Evolutionary conservation across 148 eudicot species (phyloP).

Genomic region (Tetragonia tetragonoides): DNA sequence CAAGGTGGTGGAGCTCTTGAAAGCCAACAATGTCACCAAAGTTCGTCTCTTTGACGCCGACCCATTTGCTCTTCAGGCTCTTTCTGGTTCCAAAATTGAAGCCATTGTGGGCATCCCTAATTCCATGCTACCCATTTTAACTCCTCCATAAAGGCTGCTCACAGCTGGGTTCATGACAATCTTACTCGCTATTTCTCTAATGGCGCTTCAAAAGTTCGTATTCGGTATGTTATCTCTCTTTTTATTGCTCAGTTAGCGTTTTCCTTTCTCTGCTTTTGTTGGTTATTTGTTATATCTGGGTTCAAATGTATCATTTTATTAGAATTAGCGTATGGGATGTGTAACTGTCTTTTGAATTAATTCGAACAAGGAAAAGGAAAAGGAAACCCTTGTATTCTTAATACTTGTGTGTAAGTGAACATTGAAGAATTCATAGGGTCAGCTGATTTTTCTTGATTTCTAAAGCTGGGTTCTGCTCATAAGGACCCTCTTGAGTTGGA

Average conservation of each 20-base stretch:
- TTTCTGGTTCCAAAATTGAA: constrained; percentile 52
- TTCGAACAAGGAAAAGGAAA: not conserved
- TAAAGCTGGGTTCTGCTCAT: not conserved
- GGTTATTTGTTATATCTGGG: not conserved
- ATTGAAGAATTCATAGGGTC: not conserved
- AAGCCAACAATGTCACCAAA: constrained; percentile 57
- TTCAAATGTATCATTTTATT: not conserved
- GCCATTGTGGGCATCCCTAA: constrained; percentile 81
- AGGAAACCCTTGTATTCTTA: not conserved
- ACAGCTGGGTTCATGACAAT: constrained; percentile 78
- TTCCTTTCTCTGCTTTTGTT: not conserved
- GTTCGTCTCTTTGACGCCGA: constrained; percentile 62
- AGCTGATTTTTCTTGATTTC: not conserved
- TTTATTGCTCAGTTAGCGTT: constrained; percentile 1
- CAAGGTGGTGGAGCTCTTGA: constrained; percentile 61
- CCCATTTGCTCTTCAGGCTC: constrained; percentile 54
- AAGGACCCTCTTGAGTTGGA: not conserved
- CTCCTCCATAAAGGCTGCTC: constrained; percentile 63
- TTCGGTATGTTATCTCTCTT: constrained; percentile 40
- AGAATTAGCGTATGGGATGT: not conserved
- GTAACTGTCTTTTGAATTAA: not conserved
- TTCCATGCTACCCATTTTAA: constrained; percentile 60
- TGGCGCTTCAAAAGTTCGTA: constrained; percentile 39
- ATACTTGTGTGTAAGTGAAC: not conserved
- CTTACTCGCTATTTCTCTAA: constrained; percentile 60